A percentile compares a stretch with the other conserved stretches of the same genome.
phyloP scores from a whole-genome alignment of 2,329 filamentous ascomycete species.

The Alternaria ventricosa region DNA sequence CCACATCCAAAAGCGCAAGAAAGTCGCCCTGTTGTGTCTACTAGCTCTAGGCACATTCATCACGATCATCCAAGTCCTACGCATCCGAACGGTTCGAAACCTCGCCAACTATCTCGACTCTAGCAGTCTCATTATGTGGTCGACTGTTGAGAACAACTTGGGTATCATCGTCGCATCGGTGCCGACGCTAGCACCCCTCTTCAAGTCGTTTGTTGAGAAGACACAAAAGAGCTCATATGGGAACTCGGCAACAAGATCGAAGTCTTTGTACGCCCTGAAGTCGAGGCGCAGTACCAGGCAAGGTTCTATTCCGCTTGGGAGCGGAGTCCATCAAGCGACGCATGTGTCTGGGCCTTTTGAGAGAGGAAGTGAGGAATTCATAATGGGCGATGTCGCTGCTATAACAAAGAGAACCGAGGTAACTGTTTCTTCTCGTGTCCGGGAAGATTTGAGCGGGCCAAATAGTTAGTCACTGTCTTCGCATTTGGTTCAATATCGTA shows the following conservation, averaged over 20 bases:
- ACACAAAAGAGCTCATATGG: conserved; percentile 16
- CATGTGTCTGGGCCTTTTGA: neutral
- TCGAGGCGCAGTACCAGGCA: conserved; percentile 5
- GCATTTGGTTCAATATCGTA: neutral
- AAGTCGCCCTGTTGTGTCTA: conserved; percentile 14
- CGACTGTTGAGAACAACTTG: conserved; percentile 22
- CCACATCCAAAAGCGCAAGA: conserved; percentile 20
- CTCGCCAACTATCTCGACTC: conserved; percentile 24
- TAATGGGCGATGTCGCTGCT: neutral
- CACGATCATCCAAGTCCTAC: conserved; percentile 22
- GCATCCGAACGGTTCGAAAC: conserved; percentile 17
- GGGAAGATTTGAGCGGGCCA: neutral
- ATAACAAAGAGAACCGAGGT: conserved; percentile 17
- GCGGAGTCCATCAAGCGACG: neutral
- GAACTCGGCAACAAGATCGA: conserved; percentile 4
- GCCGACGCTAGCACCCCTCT: conserved; percentile 18
- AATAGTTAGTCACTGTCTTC: neutral
- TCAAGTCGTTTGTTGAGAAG: conserved; percentile 24
- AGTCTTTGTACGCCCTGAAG: conserved; percentile 11
- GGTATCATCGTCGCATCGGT: conserved; percentile 23
- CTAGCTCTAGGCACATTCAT: conserved; percentile 21
- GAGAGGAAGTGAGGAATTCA: conserved; percentile 14
- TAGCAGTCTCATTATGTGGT: conserved; percentile 23
- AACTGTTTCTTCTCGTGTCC: neutral
- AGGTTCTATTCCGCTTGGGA: conserved; percentile 5